A percentile compares a stretch with the other conserved stretches of the same genome.
Evolutionary conservation across 2,329 filamentous ascomycete genomes (phyloP).

Genomic region (Talaromyces sp.): DNA sequence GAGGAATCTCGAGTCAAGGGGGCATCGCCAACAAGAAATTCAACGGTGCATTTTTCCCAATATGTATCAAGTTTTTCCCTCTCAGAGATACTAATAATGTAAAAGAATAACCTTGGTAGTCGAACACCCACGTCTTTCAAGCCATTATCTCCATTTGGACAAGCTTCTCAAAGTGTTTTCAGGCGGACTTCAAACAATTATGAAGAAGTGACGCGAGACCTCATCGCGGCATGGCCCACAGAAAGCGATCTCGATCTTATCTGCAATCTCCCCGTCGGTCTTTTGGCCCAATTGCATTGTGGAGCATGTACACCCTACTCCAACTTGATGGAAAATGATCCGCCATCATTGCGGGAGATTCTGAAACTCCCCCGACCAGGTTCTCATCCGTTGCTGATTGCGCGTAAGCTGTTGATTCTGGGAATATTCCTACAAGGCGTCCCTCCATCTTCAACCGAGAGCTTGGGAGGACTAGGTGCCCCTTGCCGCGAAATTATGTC

Average conservation of each 20-base stretch:
- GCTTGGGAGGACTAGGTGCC: neutral
- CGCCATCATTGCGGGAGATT: slow-evolving; percentile 21
- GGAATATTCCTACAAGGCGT: slow-evolving; percentile 45
- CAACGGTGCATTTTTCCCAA: neutral
- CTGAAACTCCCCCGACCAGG: slow-evolving; percentile 30
- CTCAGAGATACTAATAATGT: neutral
- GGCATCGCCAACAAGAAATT: neutral
- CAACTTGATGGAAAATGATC: neutral
- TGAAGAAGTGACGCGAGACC: slow-evolving; percentile 20
- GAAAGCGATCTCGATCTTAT: slow-evolving; percentile 35
- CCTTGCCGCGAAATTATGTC: slow-evolving; percentile 24
- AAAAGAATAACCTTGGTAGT: neutral
- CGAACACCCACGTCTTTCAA: neutral
- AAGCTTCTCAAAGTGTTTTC: neutral
- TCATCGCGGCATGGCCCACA: slow-evolving; percentile 36
- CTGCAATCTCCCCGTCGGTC: slow-evolving; percentile 22
- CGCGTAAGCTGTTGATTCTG: slow-evolving; percentile 44
- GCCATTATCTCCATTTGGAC: neutral
- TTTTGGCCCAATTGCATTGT: slow-evolving; percentile 30
- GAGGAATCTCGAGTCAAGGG: neutral
- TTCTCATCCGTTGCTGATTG: slow-evolving; percentile 46
- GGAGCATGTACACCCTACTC: slow-evolving; percentile 24
- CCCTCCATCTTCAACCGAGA: slow-evolving; percentile 24
- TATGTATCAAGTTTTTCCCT: neutral
- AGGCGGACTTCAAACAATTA: neutral